A percentile compares a stretch with the other conserved stretches of the same genome.
Conservation (phyloP, 2,329 filamentous ascomycete species). For the Clonostachys sp. region DNA sequence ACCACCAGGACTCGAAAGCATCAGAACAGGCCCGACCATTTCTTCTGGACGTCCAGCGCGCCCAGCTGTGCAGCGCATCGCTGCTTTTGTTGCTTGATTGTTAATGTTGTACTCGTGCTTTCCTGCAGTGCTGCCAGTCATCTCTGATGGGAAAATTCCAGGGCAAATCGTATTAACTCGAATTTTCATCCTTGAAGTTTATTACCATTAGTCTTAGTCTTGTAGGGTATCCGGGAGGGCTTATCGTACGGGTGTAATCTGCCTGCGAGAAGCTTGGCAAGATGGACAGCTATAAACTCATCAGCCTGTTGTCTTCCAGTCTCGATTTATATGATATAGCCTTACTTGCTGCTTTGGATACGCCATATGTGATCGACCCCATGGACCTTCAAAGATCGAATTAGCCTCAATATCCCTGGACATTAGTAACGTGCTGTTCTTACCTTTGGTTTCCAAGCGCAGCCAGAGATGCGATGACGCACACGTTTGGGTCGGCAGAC, state of each 20-base stretch:
- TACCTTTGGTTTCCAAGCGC: conserved; percentile 13
- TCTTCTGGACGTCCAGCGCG: conserved; percentile 15
- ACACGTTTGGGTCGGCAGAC: conserved; percentile 13
- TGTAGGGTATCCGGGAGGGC: neutral
- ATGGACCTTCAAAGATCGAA: conserved; percentile 4
- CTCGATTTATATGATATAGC: neutral
- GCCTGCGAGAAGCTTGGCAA: conserved; percentile 9
- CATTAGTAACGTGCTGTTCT: neutral
- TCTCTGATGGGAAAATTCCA: conserved; percentile 13
- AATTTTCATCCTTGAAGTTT: conserved; percentile 11
- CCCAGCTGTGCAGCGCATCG: conserved; percentile 12
- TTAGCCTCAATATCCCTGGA: neutral
- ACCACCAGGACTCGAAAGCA: conserved; percentile 14
- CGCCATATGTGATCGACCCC: conserved; percentile 13
- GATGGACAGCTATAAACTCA: conserved; percentile 6
- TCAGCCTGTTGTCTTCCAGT: neutral
- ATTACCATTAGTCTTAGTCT: neutral
- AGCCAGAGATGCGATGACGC: conserved; percentile 15
- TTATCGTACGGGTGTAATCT: conserved; percentile 8
- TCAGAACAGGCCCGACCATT: conserved; percentile 14
- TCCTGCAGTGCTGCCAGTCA: conserved; percentile 8
- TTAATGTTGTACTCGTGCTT: conserved; percentile 10
- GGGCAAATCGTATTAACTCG: conserved; percentile 14
- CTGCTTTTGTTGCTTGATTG: conserved; percentile 12
- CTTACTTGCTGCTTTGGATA: conserved; percentile 15